Evolutionary conservation across 768 basidiomycete species (phyloP), one percentile per base, ranked within the genome.

Genomic region (Lentinula aciculospora): DNA sequence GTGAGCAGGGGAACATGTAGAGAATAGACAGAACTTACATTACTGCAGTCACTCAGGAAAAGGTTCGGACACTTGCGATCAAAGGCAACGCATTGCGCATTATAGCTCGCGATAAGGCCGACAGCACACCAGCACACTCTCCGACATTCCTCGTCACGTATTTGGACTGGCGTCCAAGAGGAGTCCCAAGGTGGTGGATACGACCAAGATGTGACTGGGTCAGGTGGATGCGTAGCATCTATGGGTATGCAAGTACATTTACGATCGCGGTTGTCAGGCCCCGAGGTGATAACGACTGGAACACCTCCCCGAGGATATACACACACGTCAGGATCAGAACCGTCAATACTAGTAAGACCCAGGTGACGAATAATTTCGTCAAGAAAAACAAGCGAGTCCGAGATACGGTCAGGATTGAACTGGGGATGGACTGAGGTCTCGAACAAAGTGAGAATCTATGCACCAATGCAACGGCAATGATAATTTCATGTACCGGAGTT

Each of bases 101-200:
- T 82, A 64, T 88, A 85, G 57, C 78, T 81, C 7, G 88, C 81
- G 54, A 88, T 78, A 27, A 91, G 77, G 58, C 80, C 79, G 39
- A 92, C 77, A 17, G 89, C 80, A 58, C 81, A 80, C 90, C 90
- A 92, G 65, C 86, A 88, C 17, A 92, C 74, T 25, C 90, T 72
- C n/a, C 89, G 79, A 57, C 83, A 83, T 63, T 89, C 86, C 65
- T 92, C 90, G 55, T 79, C 80, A 36, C 79, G 78, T 32, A 79
- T 76, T 61, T 92, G 80, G 0, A 71, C 72, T 0, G 73, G 66
- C 2, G 74, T 72, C 87, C 87, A 89, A 2, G 69, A 59, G 0
- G 76, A 67, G 62, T 84, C 79, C 89, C 89, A 92, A 1, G 83
- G 80, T 4, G 83, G 76, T 10, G 72, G 73, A 53, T 77, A 80